Evolutionary conservation across 257 asterid species (phyloP), one percentile per base, ranked within the genome.

Genomic region (Buddleja alternifolia): DNA sequence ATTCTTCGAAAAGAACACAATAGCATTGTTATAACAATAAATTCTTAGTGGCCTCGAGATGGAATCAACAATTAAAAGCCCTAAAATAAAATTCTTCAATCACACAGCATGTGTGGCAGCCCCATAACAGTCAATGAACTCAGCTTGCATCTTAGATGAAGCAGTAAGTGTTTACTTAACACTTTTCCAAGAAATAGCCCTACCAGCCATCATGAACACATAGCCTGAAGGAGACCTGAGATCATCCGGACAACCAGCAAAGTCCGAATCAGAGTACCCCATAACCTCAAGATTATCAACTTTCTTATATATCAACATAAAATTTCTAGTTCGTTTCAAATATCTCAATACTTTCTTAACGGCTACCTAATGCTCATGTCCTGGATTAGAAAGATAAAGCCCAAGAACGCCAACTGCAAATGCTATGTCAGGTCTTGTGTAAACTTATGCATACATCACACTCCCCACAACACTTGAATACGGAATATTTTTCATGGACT

Each of bases 141-240:
- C 45, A 0, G 56, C 56, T 15, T 6, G 42, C 54, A 55, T 68
- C 6, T 65, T 68, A 0, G 72, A 66, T 3, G 23, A 16, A 7
- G 70, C 16, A 3, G 39, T 17, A 3, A 54, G 54, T 2, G 75
- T 8, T 23, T 71, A 62, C 14, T 61, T 71, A 0, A 8, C 53
- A 50, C 63, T 48, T 16, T 24, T 71, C 69, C 75, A 48, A 0
- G 75, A 71, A 1, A 71, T 39, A 2, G 46, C 70, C 34, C 63
- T 25, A 1, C 36, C 55, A 10, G 46, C 75, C 3, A 71, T 12
- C 41, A 60, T 41, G 57, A n/a, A 55, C 9, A 41, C 9, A 19
- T 71, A 71, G 6, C 61, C 29, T 34, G 62, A 17, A 0, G 63
- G 61, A 1, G 76, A 61, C 7, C 6, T 39, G 7, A 10, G 19